Percentiles rank a stretch among this genome's conserved stretches.
Evolutionary conservation across 768 basidiomycete genomes (phyloP).

Genomic region (Psilocybe cubensis): DNA sequence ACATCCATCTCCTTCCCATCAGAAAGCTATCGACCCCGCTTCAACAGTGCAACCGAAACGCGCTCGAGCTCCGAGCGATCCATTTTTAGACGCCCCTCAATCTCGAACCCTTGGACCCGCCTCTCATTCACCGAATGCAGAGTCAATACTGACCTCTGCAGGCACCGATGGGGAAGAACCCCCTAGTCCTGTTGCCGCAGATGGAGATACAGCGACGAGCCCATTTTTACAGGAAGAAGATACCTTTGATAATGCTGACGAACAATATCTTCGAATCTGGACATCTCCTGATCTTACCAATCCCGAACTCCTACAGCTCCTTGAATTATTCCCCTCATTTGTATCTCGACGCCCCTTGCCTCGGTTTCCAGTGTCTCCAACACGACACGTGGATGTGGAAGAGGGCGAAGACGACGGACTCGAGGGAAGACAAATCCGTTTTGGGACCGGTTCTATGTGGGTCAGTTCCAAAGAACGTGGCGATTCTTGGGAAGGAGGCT

Average conservation of each 20-base stretch:
- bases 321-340: slow-evolving; percentile 79
- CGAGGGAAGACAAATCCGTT: slow-evolving; percentile 61
- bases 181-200: slow-evolving; percentile 38
- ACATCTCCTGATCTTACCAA: slow-evolving; percentile 79
- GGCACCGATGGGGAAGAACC: slow-evolving; percentile 39
- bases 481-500: slow-evolving; percentile 73
- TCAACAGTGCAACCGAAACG: slow-evolving; percentile 59
- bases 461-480: slow-evolving; percentile 61
- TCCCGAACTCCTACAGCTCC: slow-evolving; percentile 68
- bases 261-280: slow-evolving; percentile 74
- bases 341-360: slow-evolving; percentile 71
- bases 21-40: slow-evolving; percentile 44
- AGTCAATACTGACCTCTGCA: slow-evolving; percentile 29
- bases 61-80: slow-evolving; percentile 76
- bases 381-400: slow-evolving; percentile 62
- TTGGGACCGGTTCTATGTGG: slow-evolving; percentile 89
- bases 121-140: slow-evolving; percentile 46
- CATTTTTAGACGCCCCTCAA: slow-evolving; percentile 75
- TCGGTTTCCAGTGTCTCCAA: slow-evolving; percentile 57
- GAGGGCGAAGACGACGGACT: slow-evolving; percentile 63
- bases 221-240: slow-evolving; percentile 27
- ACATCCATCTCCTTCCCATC: slow-evolving; percentile 49
- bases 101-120: slow-evolving; percentile 60
- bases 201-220: slow-evolving; percentile 36
- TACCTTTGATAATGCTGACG: slow-evolving; percentile 30